Conservation (phyloP, 306 rosid species). For the Medicago arabica region DNA sequence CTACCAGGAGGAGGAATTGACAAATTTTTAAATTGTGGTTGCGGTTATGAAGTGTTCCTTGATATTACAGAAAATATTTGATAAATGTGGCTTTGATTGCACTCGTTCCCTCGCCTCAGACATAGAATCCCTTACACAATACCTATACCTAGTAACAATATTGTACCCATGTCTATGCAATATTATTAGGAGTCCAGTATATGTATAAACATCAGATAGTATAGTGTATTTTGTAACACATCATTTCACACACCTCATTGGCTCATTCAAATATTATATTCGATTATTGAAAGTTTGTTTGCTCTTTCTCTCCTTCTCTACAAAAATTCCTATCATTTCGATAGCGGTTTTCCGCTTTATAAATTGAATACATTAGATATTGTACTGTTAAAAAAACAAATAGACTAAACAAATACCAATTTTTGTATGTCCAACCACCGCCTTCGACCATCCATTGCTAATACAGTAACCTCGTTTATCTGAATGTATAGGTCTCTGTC, state of each 20-base stretch:
- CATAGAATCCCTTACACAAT: too few species aligned
- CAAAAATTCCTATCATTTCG: not conserved
- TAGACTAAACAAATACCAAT: slow-evolving; percentile 61
- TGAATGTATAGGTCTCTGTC: slow-evolving; percentile 90
- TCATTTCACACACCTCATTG: slow-evolving; percentile 22
- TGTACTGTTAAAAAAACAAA: slow-evolving; percentile 15
- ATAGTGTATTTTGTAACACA: slow-evolving; percentile 4
- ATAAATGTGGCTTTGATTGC: too few species aligned
- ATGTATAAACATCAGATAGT: not conserved
- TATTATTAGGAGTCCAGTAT: not conserved
- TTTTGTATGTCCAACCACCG: slow-evolving; percentile 95
- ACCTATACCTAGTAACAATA: not conserved
- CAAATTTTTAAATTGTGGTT: too few species aligned
- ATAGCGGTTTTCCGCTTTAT: slow-evolving; percentile 13
- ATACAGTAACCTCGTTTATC: slow-evolving; percentile 75
- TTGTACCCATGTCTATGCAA: not conserved
- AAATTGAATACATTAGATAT: slow-evolving; percentile 32
- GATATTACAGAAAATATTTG: too few species aligned
- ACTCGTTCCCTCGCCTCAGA: too few species aligned
- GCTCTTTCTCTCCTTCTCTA: slow-evolving; percentile 20
- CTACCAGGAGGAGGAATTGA: too few species aligned
- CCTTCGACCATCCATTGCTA: slow-evolving; percentile 99
- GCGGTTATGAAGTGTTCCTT: too few species aligned
- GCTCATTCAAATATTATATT: slow-evolving; percentile 21
- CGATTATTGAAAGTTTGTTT: slow-evolving; percentile 2